Conservation (phyloP, 257 asterid genomes). For the Ballota nigra region DNA sequence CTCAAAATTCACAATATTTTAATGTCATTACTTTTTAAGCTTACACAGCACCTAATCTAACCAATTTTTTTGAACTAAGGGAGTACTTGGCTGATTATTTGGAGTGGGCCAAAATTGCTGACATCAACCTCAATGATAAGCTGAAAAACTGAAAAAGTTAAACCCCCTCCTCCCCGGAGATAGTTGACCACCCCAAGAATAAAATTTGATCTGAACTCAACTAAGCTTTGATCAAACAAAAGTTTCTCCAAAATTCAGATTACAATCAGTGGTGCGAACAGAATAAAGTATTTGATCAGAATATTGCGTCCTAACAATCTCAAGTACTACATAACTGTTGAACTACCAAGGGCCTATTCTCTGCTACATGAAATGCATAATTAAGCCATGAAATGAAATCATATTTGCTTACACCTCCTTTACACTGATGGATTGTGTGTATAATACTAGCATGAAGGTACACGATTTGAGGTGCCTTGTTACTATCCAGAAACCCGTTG, state of each 20-base stretch:
- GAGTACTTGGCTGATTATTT: too few species aligned
- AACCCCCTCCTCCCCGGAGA: too few species aligned
- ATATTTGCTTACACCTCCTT: background rate
- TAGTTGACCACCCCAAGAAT: background rate
- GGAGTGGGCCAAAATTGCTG: too few species aligned
- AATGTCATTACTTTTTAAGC: too few species aligned
- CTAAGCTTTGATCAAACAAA: conserved; percentile 8
- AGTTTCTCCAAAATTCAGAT: conserved; percentile 7
- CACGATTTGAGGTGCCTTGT: background rate
- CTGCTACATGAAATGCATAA: conserved; percentile 7
- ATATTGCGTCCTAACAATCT: background rate
- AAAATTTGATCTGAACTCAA: background rate
- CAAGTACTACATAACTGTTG: background rate
- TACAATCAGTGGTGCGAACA: background rate
- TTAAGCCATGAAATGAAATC: conserved; percentile 17
- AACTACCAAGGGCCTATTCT: conserved; percentile 13
- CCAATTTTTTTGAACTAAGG: too few species aligned
- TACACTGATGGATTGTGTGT: background rate
- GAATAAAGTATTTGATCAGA: background rate
- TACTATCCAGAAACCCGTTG: conserved; percentile 20
- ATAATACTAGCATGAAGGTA: conserved; percentile 11
- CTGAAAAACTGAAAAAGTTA: too few species aligned
- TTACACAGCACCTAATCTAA: too few species aligned
- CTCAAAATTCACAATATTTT: too few species aligned
- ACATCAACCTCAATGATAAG: too few species aligned